Evolutionary conservation across 148 eudicot genomes (phyloP), one percentile per base, ranked within the genome.

Genomic region (Bassia scoparia): DNA sequence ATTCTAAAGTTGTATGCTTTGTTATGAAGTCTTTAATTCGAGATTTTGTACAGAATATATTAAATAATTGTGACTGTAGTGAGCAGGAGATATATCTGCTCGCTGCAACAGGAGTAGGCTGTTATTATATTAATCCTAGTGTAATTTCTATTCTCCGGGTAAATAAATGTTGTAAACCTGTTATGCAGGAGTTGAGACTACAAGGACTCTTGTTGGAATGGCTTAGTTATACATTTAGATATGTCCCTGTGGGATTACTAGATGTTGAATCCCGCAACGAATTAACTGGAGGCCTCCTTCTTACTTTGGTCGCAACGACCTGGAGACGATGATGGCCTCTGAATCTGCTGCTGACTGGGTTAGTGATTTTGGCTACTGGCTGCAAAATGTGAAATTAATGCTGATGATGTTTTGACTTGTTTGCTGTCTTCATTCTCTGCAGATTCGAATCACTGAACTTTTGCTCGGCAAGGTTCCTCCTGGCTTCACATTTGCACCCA

Each of bases 281-380:
- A 64, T 90, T 70, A 96, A 92, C 65, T 96, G 96, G 92, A 83
- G 99, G 55, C 86, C 92, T 30, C 99, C 97, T 31, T 85, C 99
- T 0, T 96, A 88, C 77, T 87, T 52, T 69, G 99, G 99, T 20
- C 93, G 99, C 43, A 80, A 96, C 79, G 97, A 96, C 81, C 87
- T 96, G 56, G 99, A 96, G 83, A 92, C 99, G 12, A 74, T 96
- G 34, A 96, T 96, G 97, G 94, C 96, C 60, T 96, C 97, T 38
- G 99, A 96, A 60, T 96, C 99, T 76, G 99, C 97, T 11, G 97
- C 96, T 63, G 99, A 96, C 69, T 96, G 99, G 97, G 97, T 96
- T 9, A 87, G 69, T 83, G 63, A 15, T 58, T 67, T 62, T 33
- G 15, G 20, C 41, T 27, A 4, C 15, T 37, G 44, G n/a, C 46